Evolutionary conservation across 2,329 filamentous ascomycete genomes (phyloP), one percentile per base, ranked within the genome.

Genomic region (Alternaria sp.): DNA sequence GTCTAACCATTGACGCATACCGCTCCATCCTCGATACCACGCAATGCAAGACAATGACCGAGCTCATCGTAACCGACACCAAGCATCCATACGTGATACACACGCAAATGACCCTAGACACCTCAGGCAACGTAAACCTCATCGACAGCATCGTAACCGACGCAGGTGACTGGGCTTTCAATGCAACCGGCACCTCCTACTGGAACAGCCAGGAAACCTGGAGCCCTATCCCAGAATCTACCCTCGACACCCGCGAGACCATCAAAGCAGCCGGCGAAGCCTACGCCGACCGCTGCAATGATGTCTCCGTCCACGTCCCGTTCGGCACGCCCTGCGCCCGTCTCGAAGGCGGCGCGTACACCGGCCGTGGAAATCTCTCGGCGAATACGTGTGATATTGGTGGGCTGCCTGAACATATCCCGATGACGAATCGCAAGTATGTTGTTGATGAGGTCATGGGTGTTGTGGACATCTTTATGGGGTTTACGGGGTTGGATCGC

Each of bases 91-190:
- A 72, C 50, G 65, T 73, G n/a, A 73, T 74, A 13, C 64, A 67
- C 47, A 76, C 73, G 10, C 67, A 70, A 8, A 73, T 75, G 65
- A 59, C 60, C 2, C 69, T 71, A 15, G 49, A 67, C 15, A 6
- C 57, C 3, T 56, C 57, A 47, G 64, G 63, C 10, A 60, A 68
- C 26, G 67, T 67, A 0, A 59, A 47, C 15, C 43, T 69, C 8
- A 72, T 76, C 45, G 72, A 76, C 32, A 67, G 62, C 25, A 58
- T 75, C 11, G 71, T 75, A 2, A 73, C 73, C 1, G 71, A 73
- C 25, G 46, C 62, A 40, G 73, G 73, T 21, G 73, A 76, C 53
- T 76, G 73, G 73, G 62, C 71, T 2, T 75, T 76, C 66, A 76
- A 76, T 49, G 71, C 71, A 6, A 76, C 70, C 9, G 67, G 66